These are phyloP conservation scores for Cryptosporidium bovis DNA, from an alignment of 169 alveolate species.

Conservation along the genomic window DNA sequence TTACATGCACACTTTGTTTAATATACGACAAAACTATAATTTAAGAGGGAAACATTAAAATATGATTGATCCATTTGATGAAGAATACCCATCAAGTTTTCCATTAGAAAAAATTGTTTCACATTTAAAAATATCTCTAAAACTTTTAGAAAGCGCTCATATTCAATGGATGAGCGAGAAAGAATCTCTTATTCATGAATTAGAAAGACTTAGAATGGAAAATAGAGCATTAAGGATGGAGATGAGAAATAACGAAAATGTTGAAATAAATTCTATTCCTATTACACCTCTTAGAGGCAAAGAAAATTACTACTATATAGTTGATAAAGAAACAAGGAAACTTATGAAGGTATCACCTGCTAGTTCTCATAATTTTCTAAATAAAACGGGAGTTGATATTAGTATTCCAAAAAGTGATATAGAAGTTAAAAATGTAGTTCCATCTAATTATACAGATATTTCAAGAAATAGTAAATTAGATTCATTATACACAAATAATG, in stretches of 20 bases:
- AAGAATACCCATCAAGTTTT: slow-evolving; percentile 12
- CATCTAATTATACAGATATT: background rate
- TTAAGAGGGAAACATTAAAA: background rate
- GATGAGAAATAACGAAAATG: slow-evolving; percentile 30
- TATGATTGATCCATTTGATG: slow-evolving; percentile 25
- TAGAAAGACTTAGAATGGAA: slow-evolving; percentile 57
- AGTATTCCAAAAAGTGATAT: background rate
- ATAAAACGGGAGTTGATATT: slow-evolving; percentile 5
- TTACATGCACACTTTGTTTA: background rate
- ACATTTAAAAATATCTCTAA: slow-evolving; percentile 21
- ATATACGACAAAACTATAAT: background rate
- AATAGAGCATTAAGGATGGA: slow-evolving; percentile 56
- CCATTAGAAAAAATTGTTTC: slow-evolving; percentile 47
- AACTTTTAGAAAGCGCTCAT: slow-evolving; percentile 38
- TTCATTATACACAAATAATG: slow-evolving; percentile 11
- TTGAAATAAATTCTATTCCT: slow-evolving; percentile 28
- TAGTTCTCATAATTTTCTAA: background rate
- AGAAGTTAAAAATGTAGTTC: slow-evolving; percentile 5
- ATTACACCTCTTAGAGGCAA: background rate
- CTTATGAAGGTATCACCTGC: background rate
- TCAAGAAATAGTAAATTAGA: slow-evolving; percentile 3
- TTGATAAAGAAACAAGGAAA: slow-evolving; percentile 1
- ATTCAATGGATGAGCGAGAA: slow-evolving; percentile 64
- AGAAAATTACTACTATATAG: slow-evolving; percentile 2
- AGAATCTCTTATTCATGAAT: slow-evolving; percentile 49